Evolutionary conservation across 148 eudicot genomes (phyloP), one percentile per base, ranked within the genome.

Genomic region (Salicornia ramosissima): DNA sequence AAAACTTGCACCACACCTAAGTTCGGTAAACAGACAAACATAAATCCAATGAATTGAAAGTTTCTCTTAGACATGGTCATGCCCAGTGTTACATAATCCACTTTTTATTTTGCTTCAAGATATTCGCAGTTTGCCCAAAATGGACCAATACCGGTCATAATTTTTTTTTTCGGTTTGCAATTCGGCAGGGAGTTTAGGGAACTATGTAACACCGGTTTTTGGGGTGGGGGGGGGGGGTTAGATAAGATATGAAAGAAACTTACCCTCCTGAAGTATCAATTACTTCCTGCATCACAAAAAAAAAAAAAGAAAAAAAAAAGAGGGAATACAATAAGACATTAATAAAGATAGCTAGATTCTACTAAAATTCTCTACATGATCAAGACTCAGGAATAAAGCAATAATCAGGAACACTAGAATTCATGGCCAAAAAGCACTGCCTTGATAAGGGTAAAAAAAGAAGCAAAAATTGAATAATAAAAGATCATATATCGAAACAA

Each of bases 191-290:
- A n/a, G n/a, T n/a, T n/a, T n/a, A n/a, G n/a, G n/a, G n/a, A n/a
- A n/a, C n/a, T n/a, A n/a, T n/a, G n/a, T n/a, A n/a, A n/a, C n/a
- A n/a, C n/a, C n/a, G n/a, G n/a, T n/a, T n/a, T n/a, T n/a, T n/a
- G n/a, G n/a, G n/a, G n/a, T n/a, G n/a, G n/a, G n/a, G n/a, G n/a
- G n/a, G n/a, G n/a, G n/a, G n/a, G n/a, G n/a, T n/a, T n/a, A n/a
- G n/a, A n/a, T n/a, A n/a, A 63, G 64, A 14, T 73, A 21, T 28
- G 0, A 55, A 34, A 45, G 29, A 1, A 51, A 82, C 87, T 83
- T 83, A 92, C 97, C 97, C 98, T 69, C 96, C 98, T 52, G 98
- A 92, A 54, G 94, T 88, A 78, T 92, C 98, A 28, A 79, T 64
- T 50, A 92, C 96, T 78, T 86, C 91, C 98, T 92, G 94, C 71